phyloP scores from a whole-genome alignment of 768 basidiomycete species.

The Tulasnella sp. region DNA sequence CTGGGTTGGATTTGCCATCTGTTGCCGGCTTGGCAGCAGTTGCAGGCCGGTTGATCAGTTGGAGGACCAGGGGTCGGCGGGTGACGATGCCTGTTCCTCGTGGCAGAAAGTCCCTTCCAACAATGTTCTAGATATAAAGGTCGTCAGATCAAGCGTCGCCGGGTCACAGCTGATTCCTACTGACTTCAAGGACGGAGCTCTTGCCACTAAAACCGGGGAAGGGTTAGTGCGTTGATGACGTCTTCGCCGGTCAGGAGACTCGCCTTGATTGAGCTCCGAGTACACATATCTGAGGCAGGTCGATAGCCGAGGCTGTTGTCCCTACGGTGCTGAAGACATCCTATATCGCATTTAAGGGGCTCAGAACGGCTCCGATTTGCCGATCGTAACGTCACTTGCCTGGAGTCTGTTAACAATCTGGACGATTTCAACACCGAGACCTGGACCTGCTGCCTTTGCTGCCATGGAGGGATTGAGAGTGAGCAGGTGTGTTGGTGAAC shows the following conservation, averaged over 20 bases:
- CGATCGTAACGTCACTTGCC: conserved; percentile 7
- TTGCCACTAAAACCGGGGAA: conserved; percentile 57
- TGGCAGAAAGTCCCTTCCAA: conserved; percentile 96
- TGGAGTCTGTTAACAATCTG: conserved; percentile 77
- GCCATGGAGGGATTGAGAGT: not conserved
- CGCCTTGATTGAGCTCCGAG: conserved; percentile 55
- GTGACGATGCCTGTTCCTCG: conserved; percentile 99
- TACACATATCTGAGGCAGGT: conserved; percentile 87
- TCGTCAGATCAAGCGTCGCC: not conserved
- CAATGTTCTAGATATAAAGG: conserved; percentile 64
- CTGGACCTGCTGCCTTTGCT: conserved; percentile 6
- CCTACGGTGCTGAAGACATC: conserved; percentile 87
- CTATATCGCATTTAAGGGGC: not conserved
- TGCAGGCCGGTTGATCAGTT: conserved; percentile 73
- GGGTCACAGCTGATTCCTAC: not conserved
- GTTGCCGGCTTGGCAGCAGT: conserved; percentile 28
- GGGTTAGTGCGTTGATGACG: not conserved
- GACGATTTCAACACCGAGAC: conserved; percentile 75
- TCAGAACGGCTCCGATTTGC: not conserved
- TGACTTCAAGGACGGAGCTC: conserved; percentile 83
- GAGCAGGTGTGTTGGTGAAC: not conserved
- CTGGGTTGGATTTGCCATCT: conserved; percentile 63
- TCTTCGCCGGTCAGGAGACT: not conserved
- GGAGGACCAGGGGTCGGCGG: conserved; percentile 87
- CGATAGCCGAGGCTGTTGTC: conserved; percentile 63